These are phyloP conservation scores for Tricharina praecox DNA, from an alignment of 495 filamentous ascomycete genomes.

Conservation along the genomic window DNA sequence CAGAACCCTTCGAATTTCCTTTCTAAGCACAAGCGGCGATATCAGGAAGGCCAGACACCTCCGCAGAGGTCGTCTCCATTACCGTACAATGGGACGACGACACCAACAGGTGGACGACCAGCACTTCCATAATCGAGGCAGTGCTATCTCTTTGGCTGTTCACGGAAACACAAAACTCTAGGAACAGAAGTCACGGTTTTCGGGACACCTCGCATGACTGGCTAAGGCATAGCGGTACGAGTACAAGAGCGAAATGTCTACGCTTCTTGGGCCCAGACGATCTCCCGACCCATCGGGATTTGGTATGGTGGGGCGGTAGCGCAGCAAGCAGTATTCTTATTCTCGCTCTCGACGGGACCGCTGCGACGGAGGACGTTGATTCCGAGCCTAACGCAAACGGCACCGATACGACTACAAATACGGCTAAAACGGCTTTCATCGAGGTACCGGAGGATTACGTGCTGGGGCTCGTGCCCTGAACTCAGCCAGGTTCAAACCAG, in stretches of 20 bases:
- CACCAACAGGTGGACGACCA: not conserved
- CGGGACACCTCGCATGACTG: not conserved
- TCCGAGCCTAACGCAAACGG: too few relatives aligned
- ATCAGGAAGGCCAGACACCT: too few relatives aligned
- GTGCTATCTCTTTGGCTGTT: conserved; percentile 13
- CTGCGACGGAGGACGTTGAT: not conserved
- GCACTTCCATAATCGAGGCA: conserved; percentile 7
- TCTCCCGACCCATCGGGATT: not conserved
- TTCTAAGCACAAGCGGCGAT: too few relatives aligned
- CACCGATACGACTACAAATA: too few relatives aligned
- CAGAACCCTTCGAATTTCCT: too few relatives aligned
- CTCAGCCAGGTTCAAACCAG: not conserved
- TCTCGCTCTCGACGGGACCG: not conserved
- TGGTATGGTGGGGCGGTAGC: not conserved
- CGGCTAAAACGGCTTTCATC: not conserved
- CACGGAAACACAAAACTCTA: not conserved
- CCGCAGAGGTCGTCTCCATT: too few relatives aligned
- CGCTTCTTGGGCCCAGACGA: not conserved
- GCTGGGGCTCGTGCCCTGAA: not conserved
- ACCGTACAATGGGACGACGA: not conserved
- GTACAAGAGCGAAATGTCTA: not conserved
- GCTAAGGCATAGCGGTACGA: not conserved
- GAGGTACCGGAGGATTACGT: not conserved
- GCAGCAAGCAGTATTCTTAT: not conserved
- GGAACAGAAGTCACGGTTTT: not conserved